Conservation (phyloP, 2,329 filamentous ascomycete genomes). For the Coniochaeta prunicola region DNA sequence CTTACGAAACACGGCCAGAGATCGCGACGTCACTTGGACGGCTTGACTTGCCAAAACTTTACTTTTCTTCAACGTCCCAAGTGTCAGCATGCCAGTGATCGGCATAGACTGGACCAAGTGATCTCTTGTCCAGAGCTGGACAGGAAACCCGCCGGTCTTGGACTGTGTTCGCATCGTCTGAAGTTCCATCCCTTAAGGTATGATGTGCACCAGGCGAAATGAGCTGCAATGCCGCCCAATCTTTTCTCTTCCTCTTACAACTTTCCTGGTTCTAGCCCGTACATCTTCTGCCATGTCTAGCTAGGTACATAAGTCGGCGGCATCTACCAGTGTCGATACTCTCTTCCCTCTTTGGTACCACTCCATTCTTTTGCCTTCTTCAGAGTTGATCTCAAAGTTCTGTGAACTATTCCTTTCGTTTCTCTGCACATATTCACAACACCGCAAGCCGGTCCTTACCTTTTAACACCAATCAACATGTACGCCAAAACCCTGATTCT, state of each 20-base stretch:
- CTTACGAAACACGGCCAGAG: not conserved
- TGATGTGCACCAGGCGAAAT: not conserved
- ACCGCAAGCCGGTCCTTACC: conserved; percentile 15
- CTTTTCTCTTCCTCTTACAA: not conserved
- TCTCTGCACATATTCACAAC: conserved; percentile 1
- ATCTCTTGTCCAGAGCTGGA: not conserved
- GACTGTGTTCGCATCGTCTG: not conserved
- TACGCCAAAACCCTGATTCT: conserved; percentile 16
- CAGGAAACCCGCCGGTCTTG: not conserved
- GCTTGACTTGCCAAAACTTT: not conserved
- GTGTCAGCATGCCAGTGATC: not conserved
- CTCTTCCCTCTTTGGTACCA: not conserved
- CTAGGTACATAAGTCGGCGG: not conserved
- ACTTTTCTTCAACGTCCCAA: not conserved
- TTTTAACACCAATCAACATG: conserved; percentile 10
- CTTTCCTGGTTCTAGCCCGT: not conserved
- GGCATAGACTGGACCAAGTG: not conserved
- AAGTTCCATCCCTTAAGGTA: not conserved
- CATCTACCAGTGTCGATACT: not conserved
- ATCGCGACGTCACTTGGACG: not conserved
- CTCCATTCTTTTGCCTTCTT: conserved; percentile 6
- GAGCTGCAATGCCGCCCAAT: not conserved
- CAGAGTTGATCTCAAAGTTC: conserved; percentile 17
- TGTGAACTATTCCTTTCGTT: conserved; percentile 17
- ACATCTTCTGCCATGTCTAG: not conserved